Evolutionary conservation across 2,329 filamentous ascomycete genomes (phyloP), one percentile per base, ranked within the genome.

Genomic region (Calonectria naviculata): DNA sequence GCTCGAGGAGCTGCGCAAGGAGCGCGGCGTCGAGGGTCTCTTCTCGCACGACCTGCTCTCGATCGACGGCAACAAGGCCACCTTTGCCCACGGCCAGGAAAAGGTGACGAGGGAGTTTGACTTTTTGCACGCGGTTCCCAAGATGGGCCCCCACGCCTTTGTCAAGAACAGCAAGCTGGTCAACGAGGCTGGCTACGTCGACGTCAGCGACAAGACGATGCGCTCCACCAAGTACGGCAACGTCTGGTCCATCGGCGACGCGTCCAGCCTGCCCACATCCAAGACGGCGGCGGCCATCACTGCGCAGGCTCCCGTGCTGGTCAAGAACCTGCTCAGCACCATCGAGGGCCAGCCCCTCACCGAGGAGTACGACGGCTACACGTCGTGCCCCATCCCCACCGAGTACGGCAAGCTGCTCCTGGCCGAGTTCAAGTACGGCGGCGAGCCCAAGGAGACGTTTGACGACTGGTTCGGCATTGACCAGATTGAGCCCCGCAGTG

Each of bases 341-440:
- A 76, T 87, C 62, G 84, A 89, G 19, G 87, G 86, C 38, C 85
- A 86, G 74, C 78, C 38, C 21, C 52, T 83, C 12, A 80, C 82
- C 0, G 81, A 87, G 24, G 74, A 73, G 1, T 90, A 90, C 67
- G 87, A 90, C 71, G 88, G 88, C 3, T 90, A 90, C 80, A 88
- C 88, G 5, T 89, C 87, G 0, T 90, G 88, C 75, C 88, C 88
- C 6, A 82, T 90, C 2, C 52, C 85, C 70, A 89, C 87, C 2
- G 85, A 90, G 74, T 90, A 91, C 72, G 88, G 89, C 70, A 91
- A 92, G 82, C 89, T 92, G 1, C 83, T 92, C 24, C 86, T 92
- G 10, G 89, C 89, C 0, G 90, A 92, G 79, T 92, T 92, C 84
- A 91, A 90, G 82, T 92, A 92, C 71, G 90, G 88, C 2, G 89